Conservation (phyloP, 2,329 filamentous ascomycete species). For the Hortaea werneckii region DNA sequence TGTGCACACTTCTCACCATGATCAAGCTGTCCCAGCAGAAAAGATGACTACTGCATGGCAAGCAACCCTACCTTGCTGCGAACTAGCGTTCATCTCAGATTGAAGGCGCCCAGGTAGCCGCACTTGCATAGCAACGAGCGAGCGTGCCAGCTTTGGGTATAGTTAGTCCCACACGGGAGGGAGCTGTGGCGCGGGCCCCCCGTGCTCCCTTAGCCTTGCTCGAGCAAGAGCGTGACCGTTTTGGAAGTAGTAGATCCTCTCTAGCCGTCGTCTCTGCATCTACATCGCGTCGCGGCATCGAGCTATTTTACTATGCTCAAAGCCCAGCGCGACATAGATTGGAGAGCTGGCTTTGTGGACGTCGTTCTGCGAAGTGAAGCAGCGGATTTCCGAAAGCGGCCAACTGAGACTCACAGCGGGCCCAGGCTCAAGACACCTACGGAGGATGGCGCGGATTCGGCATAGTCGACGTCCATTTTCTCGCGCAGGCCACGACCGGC, state of each 20-base stretch:
- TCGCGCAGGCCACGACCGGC: constrained; percentile 7
- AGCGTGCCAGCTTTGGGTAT: constrained; percentile 14
- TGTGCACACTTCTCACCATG: too few relatives aligned
- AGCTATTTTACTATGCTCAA: too few relatives aligned
- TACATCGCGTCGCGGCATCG: constrained; percentile 7
- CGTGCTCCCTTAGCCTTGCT: constrained; percentile 15
- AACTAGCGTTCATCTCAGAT: constrained; percentile 9
- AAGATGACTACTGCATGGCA: constrained; percentile 20
- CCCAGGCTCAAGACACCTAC: constrained; percentile 18
- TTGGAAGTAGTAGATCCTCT: constrained; percentile 18
- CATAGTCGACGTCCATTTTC: constrained; percentile 11
- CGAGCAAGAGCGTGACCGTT: constrained; percentile 17
- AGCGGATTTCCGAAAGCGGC: constrained; percentile 24
- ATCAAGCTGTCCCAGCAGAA: too few relatives aligned
- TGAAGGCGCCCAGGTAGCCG: neutral
- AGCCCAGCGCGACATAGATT: too few relatives aligned
- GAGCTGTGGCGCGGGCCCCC: constrained; percentile 20
- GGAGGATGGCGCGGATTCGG: constrained; percentile 10
- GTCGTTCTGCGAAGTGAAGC: constrained; percentile 11
- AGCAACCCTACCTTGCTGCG: constrained; percentile 7
- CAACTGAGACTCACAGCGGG: constrained; percentile 17
- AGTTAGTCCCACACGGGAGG: constrained; percentile 20
- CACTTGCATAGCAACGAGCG: constrained; percentile 7
- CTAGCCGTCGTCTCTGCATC: neutral
- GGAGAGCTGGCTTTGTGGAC: neutral